These are phyloP conservation scores for Aegilops umbellulata DNA, from an alignment of 176 grass and related monocot species.

Conservation along the genomic window DNA sequence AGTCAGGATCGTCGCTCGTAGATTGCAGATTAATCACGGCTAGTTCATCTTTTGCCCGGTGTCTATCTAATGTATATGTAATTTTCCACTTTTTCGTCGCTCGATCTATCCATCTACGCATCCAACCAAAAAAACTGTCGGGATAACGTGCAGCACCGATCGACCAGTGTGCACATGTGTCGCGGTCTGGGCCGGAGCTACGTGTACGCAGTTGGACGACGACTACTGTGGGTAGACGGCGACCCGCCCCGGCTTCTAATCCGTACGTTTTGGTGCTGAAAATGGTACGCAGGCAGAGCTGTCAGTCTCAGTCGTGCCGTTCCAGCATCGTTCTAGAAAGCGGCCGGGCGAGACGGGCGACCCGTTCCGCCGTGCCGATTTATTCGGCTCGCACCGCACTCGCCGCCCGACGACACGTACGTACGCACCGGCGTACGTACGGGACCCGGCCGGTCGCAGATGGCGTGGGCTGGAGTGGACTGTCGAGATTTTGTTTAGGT, in stretches of 20 bases:
- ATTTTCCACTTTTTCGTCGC: neutral
- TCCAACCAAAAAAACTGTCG: too few relatives aligned
- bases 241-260: neutral
- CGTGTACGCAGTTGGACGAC: neutral
- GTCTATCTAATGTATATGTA: neutral
- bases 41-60: neutral
- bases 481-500: neutral
- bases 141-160: too few relatives aligned
- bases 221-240: neutral
- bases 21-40: too few relatives aligned
- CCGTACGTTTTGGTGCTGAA: neutral
- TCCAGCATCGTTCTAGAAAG: neutral
- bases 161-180: neutral
- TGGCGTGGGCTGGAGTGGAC: neutral
- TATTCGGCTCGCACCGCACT: neutral
- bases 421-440: neutral
- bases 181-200: neutral
- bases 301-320: neutral
- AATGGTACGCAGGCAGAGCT: neutral
- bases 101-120: neutral
- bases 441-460: neutral
- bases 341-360: neutral
- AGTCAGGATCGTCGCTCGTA: neutral
- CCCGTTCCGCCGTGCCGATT: neutral
- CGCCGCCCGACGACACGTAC: neutral